phyloP scores from a whole-genome alignment of 768 basidiomycete genomes.

The Pleurotus citrinopileatus region DNA sequence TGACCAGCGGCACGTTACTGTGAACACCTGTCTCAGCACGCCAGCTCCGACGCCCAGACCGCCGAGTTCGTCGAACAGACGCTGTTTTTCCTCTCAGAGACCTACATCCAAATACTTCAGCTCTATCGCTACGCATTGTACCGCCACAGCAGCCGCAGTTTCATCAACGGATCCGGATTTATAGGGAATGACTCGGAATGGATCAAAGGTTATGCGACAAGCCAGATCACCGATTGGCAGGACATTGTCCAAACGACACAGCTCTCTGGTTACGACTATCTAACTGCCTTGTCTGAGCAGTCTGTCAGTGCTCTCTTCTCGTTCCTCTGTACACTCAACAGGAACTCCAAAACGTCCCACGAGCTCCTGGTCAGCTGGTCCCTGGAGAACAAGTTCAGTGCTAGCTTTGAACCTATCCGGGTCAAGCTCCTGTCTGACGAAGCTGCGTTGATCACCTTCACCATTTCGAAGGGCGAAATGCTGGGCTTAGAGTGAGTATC shows the following conservation, averaged over 20 bases:
- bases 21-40: background rate
- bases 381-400: background rate
- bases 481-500: background rate
- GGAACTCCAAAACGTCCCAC: background rate
- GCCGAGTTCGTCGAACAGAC: background rate
- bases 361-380: background rate
- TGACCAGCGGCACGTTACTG: background rate
- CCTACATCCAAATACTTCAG: background rate
- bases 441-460: constrained; percentile 9
- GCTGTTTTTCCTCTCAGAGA: background rate
- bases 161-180: background rate
- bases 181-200: background rate
- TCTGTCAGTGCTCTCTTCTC: background rate
- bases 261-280: background rate
- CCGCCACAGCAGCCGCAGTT: background rate
- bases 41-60: background rate
- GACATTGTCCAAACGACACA: background rate
- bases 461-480: background rate
- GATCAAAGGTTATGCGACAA: background rate
- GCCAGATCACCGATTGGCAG: background rate
- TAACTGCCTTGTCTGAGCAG: background rate
- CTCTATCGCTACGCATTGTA: background rate
- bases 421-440: constrained; percentile 9
- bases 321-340: background rate
- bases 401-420: background rate